Base-by-base conservation (phyloP, 228 moss, liverwort and hornwort genomes). In the Sphagnum fallax region DNA sequence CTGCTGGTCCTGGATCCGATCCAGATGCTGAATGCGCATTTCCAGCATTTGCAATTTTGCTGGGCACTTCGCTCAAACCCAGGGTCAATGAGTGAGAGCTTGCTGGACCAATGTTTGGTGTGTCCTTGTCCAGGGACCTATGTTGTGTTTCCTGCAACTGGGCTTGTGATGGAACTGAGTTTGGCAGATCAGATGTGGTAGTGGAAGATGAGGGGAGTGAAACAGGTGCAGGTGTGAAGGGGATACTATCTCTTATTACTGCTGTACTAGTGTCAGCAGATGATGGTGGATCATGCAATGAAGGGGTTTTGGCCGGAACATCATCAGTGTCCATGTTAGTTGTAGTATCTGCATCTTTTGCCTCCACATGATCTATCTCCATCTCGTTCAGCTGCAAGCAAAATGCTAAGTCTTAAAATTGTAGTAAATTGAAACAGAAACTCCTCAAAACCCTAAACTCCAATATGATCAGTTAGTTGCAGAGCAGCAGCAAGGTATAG, bases 301-400 rank as follows among this genome's bases (percentile, higher is more conserved):
- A 53, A 51, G 77, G 52, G 59, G 70, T 48, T 47, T 32, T 32
- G 32, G 32, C 32, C 2, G 3, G 32, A 32, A 32, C 65, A 68
- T 78, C 73, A 71, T 7, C 60, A 16, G 59, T 65, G 57, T 80
- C 78, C 77, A 61, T 73, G 58, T 63, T 84, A 60, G 47, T 75
- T 65, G 52, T 80, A 63, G 50, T 70, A 9, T 72, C 81, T 52
- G 74, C 74, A 6, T 64, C 63, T 73, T 70, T 77, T 70, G 48
- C 52, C 47, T 60, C 77, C 69, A 52, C 50, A 58, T 68, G 70
- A 65, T 78, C 73, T 68, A 80, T 75, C 52, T 84, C 80, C 80
- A 80, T 75, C 64, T 84, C 77, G 52, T 52, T 52, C 6, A 70
- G 75, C 71, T 84, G 78, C 53, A 52, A 71, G 66, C 64, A 47